Evolutionary conservation across 2,329 filamentous ascomycete genomes (phyloP).

Genomic region (Exutisphaerella laricina): DNA sequence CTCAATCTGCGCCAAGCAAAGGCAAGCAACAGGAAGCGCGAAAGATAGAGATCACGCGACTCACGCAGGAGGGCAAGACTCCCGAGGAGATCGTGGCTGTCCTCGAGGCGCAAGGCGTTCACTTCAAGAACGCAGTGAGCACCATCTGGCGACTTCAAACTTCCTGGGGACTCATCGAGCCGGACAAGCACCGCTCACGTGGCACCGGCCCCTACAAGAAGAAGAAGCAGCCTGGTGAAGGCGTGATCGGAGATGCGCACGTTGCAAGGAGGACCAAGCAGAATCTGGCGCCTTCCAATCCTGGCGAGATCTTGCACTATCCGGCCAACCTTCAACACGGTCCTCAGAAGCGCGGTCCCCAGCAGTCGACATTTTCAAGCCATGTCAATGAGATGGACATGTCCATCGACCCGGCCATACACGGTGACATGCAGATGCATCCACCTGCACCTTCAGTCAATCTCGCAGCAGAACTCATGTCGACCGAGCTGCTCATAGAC

Average conservation of each 20-base stretch:
- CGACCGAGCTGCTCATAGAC: slow-evolving; percentile 25
- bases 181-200: slow-evolving; percentile 21
- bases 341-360: slow-evolving; percentile 16
- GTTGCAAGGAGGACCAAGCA: slow-evolving; percentile 5
- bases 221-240: neutral
- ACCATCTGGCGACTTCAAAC: slow-evolving; percentile 25
- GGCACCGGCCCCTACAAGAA: slow-evolving; percentile 10
- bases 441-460: slow-evolving; percentile 8
- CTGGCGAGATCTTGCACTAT: slow-evolving; percentile 20
- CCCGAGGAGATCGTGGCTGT: slow-evolving; percentile 24
- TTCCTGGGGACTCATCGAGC: slow-evolving; percentile 23
- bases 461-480: slow-evolving; percentile 24
- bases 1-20: slow-evolving; percentile 7
- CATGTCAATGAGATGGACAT: slow-evolving; percentile 5
- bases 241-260: no score
- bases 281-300: slow-evolving; percentile 14
- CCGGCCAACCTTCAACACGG: slow-evolving; percentile 23
- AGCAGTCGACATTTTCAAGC: neutral
- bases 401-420: slow-evolving; percentile 2
- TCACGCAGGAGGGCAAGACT: slow-evolving; percentile 20
- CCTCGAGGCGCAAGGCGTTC: slow-evolving; percentile 18
- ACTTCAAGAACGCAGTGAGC: slow-evolving; percentile 19
- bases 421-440: neutral
- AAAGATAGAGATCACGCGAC: slow-evolving; percentile 20
- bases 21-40: slow-evolving; percentile 14